Base-by-base conservation (phyloP, 495 filamentous ascomycete species). In the Lasiosphaeria miniovina region DNA sequence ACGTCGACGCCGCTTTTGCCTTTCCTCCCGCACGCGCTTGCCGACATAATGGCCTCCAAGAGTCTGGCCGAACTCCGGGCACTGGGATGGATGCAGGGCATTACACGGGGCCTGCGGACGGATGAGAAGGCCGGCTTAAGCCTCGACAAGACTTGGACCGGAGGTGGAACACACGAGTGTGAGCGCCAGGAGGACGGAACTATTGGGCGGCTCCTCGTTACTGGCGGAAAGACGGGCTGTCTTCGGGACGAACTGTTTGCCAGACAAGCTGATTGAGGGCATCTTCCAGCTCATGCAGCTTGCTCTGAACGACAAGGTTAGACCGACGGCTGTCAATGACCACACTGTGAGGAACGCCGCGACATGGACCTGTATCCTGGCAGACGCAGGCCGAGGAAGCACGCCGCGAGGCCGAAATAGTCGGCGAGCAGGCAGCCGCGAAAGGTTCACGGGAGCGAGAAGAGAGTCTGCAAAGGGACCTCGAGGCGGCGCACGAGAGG, bases 261-360 rank as follows among this genome's bases (percentile, higher is more conserved):
- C 90, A 0, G 84, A 84, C 61, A 83, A 82, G 61, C 91, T 90
- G 67, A 69, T 85, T 8, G 91, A 91, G 65, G 62, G 79, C 34
- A 85, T 94, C 60, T 77, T 85, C 60, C 77, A 82, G 60, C 52
- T 59, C 24, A 52, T 84, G 87, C 62, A 74, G 89, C 87, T 89
- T 66, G 89, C 90, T 3, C 90, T 88, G 64, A 89, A 91, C 52
- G 90, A 95, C 71, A 92, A 91, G 61, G 87, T 94, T n/a, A n/a
- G n/a, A n/a, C n/a, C n/a, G n/a, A n/a, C n/a, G n/a, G n/a, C n/a
- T n/a, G n/a, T n/a, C n/a, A n/a, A n/a, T n/a, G n/a, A n/a, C n/a
- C n/a, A n/a, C n/a, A n/a, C n/a, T n/a, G n/a, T n/a, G n/a, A n/a
- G n/a, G n/a, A n/a, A n/a, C n/a, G n/a, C n/a, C n/a, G n/a, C n/a